Evolutionary conservation across 371 early-diverging fungal genomes (phyloP).

Genomic region (Actinomucor elegans): DNA sequence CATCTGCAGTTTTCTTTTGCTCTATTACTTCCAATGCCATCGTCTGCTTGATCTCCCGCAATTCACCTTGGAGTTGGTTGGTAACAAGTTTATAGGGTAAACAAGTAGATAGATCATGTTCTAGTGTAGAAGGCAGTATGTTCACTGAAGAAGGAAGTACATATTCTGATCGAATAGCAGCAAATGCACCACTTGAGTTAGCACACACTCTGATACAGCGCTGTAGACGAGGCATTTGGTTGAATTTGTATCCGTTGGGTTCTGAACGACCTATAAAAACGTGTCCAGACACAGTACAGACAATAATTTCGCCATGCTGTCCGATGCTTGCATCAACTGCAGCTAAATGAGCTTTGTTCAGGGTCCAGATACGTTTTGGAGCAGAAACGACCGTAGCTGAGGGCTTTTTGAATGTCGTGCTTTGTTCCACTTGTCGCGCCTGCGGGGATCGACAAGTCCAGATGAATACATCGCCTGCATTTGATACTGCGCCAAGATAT

Average conservation of each 20-base stretch:
- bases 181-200: constrained; percentile 61
- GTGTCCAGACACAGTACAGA: constrained; percentile 51
- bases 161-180: constrained; percentile 55
- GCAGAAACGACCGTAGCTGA: constrained; percentile 4
- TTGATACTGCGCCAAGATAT: constrained; percentile 52
- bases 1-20: background rate
- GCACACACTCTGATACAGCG: constrained; percentile 53
- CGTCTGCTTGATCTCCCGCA: background rate
- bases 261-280: constrained; percentile 48
- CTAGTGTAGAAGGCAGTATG: constrained; percentile 19
- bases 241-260: constrained; percentile 26
- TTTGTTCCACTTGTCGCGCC: background rate
- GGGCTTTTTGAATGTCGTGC: constrained; percentile 1
- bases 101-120: constrained; percentile 31
- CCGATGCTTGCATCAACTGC: constrained; percentile 52
- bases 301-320: constrained; percentile 50
- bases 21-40: background rate
- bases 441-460: constrained; percentile 39
- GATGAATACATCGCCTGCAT: constrained; percentile 52
- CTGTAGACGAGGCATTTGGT: constrained; percentile 48
- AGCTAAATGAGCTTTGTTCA: constrained; percentile 31
- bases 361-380: constrained; percentile 51
- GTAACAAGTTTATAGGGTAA: constrained; percentile 33
- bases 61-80: background rate
- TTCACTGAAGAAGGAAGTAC: background rate